Evolutionary conservation across 768 basidiomycete species (phyloP).

Genomic region (Russula abietina): DNA sequence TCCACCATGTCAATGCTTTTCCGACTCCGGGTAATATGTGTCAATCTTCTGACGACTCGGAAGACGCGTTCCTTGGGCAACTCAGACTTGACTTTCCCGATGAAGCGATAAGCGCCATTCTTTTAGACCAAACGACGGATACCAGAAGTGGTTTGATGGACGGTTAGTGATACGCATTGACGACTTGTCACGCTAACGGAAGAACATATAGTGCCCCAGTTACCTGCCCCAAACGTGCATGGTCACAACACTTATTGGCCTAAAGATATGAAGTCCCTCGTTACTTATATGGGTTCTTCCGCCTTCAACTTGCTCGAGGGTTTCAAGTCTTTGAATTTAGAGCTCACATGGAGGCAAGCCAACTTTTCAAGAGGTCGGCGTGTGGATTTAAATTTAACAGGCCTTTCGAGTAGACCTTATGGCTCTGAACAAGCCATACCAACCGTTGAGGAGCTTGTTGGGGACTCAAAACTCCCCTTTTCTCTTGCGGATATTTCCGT

Average conservation of each 20-base stretch:
- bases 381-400: constrained; percentile 1
- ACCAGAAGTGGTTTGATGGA: constrained; percentile 14
- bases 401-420: constrained; percentile 11
- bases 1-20: not conserved
- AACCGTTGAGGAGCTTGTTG: constrained; percentile 17
- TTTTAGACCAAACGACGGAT: constrained; percentile 7
- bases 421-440: constrained; percentile 9
- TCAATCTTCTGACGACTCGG: constrained; percentile 8
- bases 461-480: constrained; percentile 1
- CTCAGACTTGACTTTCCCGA: not conserved
- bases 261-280: constrained; percentile 1
- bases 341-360: constrained; percentile 22
- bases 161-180: constrained; percentile 5
- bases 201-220: constrained; percentile 12
- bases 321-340: constrained; percentile 17
- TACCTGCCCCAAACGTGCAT: constrained; percentile 18
- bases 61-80: constrained; percentile 2
- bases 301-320: constrained; percentile 8
- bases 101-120: constrained; percentile 6
- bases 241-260: not conserved
- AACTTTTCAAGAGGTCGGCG: not conserved
- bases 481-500: not conserved
- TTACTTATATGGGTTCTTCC: not conserved
- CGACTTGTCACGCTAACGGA: not conserved
- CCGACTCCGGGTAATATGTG: not conserved